A percentile compares a stretch with the other conserved stretches of the same genome.
Conservation (phyloP, 305 asterid genomes). For the Striga hermonthica region DNA sequence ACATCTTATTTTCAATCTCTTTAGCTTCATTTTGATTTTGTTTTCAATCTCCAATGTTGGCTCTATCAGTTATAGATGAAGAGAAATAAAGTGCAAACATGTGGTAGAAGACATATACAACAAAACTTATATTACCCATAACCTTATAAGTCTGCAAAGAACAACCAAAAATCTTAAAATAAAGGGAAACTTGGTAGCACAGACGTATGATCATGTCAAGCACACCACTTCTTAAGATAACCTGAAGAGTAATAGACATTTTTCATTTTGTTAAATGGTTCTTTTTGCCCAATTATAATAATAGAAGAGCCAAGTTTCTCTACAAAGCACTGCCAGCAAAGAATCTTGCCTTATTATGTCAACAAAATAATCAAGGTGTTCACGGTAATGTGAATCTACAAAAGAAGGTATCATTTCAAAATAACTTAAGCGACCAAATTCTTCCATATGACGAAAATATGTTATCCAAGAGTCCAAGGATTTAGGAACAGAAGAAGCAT, state of each 20-base stretch:
- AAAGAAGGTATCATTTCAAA: neutral
- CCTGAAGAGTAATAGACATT: neutral
- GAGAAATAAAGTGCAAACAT: too few relatives aligned
- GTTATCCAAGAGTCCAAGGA: neutral
- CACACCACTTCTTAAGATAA: neutral
- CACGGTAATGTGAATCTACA: neutral
- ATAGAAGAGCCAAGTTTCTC: neutral
- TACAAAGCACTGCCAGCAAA: neutral
- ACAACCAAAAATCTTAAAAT: too few relatives aligned
- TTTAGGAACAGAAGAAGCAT: conserved; percentile 13
- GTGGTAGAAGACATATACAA: too few relatives aligned
- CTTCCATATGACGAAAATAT: conserved; percentile 1
- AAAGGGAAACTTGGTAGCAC: too few relatives aligned
- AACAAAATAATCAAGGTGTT: neutral
- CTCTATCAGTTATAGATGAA: too few relatives aligned
- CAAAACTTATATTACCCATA: too few relatives aligned
- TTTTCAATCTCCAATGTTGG: too few relatives aligned
- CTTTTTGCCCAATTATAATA: conserved; percentile 2
- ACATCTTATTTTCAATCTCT: too few relatives aligned
- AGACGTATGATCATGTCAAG: neutral
- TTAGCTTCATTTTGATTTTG: too few relatives aligned
- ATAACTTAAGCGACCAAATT: conserved; percentile 13
- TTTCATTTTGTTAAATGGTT: conserved; percentile 16
- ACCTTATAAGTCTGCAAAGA: too few relatives aligned
- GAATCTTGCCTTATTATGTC: neutral